Evolutionary conservation across 2,329 filamentous ascomycete species (phyloP), one percentile per base, ranked within the genome.

Genomic region (Alternaria sp.): DNA sequence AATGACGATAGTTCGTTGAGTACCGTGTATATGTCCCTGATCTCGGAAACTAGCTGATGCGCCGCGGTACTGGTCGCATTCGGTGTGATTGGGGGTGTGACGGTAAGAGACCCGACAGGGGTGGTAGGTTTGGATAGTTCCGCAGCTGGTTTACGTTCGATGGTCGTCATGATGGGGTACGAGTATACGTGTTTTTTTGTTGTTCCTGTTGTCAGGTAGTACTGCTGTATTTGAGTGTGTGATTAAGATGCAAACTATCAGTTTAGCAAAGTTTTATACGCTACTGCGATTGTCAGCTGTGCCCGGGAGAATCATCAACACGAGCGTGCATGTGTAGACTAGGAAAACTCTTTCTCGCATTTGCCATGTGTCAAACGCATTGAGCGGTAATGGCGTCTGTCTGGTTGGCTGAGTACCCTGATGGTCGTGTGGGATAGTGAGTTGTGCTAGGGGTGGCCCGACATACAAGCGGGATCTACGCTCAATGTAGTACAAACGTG

Each of bases 331-430:
- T 8, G 45, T 52, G 19, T 43, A 54, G 40, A 52, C 58, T 64
- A 66, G 57, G 13, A 47, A 63, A 59, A 57, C 32, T 61, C 44
- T 64, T 49, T 43, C 30, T 36, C 44, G 49, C 30, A 15, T 55
- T 58, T 59, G 57, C 61, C 52, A 64, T 47, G 44, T 17, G 25
- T 19, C 40, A 56, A 23, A 59, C 15, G 43, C n/a, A 19, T 23
- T 19, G 59, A 52, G 54, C 40, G 30, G 44, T 61, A 73, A 70
- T 68, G 25, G 4, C 30, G 15, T 23, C 13, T 5, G 15, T 32
- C 15, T 69, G 60, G 68, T 73, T 74, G 72, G 72, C 4, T 65
- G 70, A 75, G 73, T 43, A 74, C 73, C 71, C 7, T 74, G 71
- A 69, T 75, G 73, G 61, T 21, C 44, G 47, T 60, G 60, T 67